Base-by-base conservation (phyloP, 495 filamentous ascomycete species). In the Talaromyces trachyspermus region DNA sequence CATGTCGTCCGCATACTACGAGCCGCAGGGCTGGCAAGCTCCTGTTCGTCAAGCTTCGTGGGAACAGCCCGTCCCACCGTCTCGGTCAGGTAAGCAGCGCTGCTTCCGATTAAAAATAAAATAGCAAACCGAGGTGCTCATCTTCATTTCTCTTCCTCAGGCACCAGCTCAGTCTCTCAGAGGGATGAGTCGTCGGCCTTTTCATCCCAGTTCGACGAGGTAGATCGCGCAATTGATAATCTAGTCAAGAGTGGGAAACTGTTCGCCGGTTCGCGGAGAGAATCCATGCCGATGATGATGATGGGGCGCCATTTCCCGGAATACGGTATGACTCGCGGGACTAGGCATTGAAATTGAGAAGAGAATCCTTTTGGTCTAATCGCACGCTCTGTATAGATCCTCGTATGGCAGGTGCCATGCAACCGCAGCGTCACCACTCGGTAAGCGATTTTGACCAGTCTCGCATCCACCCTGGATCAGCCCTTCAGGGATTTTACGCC, bases 171-270 rank as follows among this genome's bases (percentile, higher is more conserved):
- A 25, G 74, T 80, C 50, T 79, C 83, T 58, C 85, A 88, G 51
- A 79, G 80, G 48, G 85, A 92, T 52, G 89, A 95, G 35, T 65
- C 76, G 36, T 68, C 79, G 46, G 91, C 91, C 43, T 97, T 97
- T 63, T 72, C 78, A 49, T 81, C 86, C 54, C 91, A 97, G 68
- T 79, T 95, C 64, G 91, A 96, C 74, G 92, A 98, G 84, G 86
- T 98, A 58, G 91, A 97, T 45, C 84, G 92, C 54, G 92, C 92
- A 53, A 76, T 90, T 58, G 92, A 98, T 58, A 98, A 98, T 64
- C 78, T 98, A 43, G 76, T 86, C 56, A 95, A 95, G 75, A 95
- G 88, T 65, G 89, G 90, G 23, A 96, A 96, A 74, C 81, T 90
- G 70, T 95, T 89, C 70, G 75, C 71, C 59, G 74, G 79, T 52